Conservation (phyloP, 2,329 filamentous ascomycete genomes). For the Trichoderma afroharzianum region DNA sequence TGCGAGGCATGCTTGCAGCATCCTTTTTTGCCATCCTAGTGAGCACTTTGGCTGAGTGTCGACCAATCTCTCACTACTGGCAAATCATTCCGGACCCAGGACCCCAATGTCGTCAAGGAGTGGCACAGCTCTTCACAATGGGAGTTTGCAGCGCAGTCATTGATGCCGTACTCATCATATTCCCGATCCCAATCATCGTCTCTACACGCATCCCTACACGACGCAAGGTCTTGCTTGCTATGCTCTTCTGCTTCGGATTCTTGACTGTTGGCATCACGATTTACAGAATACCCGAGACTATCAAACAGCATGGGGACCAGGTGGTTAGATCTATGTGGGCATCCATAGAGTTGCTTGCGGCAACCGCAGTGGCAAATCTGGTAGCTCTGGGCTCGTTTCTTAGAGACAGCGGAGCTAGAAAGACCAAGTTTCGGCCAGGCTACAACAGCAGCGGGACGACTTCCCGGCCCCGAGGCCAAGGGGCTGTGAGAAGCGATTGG, state of each 20-base stretch:
- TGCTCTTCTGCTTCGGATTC: constrained; percentile 2
- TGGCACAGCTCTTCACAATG: constrained; percentile 1
- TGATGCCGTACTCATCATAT: background rate
- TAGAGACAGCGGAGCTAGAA: constrained; percentile 1
- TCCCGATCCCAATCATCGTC: constrained; percentile 1
- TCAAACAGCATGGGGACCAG: background rate
- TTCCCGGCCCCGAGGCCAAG: background rate
- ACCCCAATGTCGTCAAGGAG: background rate
- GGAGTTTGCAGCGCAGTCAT: background rate
- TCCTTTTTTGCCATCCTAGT: background rate
- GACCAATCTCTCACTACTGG: constrained; percentile 1
- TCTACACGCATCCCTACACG: constrained; percentile 1
- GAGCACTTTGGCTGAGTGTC: background rate
- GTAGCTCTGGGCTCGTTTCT: constrained; percentile 1
- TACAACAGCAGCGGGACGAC: background rate
- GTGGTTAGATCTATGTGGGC: constrained; percentile 2
- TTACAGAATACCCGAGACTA: background rate
- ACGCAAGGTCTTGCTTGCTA: background rate
- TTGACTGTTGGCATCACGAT: background rate
- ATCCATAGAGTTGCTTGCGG: background rate
- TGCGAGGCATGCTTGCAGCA: background rate
- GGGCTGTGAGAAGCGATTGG: background rate
- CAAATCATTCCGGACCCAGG: background rate
- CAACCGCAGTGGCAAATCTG: constrained; percentile 3
- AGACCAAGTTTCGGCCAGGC: constrained; percentile 2